phyloP scores from a whole-genome alignment of 345 rosid genomes.

The Physaria fendleri region DNA sequence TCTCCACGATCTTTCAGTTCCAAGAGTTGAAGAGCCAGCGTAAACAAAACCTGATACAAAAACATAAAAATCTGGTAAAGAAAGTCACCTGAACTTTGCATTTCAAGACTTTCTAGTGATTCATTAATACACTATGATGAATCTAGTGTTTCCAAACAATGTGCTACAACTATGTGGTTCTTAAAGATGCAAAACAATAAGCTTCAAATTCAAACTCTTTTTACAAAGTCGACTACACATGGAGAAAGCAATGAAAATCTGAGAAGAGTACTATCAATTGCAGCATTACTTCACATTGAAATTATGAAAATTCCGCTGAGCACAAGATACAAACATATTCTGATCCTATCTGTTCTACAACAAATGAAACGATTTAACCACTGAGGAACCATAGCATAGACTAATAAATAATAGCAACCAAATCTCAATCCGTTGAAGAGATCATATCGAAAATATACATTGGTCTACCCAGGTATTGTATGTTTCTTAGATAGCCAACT shows the following conservation, averaged over 20 bases:
- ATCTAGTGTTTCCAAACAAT: too few species aligned
- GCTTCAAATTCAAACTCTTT: background rate
- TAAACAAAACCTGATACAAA: constrained; percentile 64
- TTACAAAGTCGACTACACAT: background rate
- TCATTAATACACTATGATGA: too few species aligned
- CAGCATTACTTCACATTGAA: background rate
- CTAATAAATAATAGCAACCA: background rate
- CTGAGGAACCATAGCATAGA: background rate
- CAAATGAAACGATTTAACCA: background rate
- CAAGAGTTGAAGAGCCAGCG: constrained; percentile 69
- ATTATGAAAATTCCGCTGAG: background rate
- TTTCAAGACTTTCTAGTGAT: background rate
- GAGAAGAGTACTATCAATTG: background rate
- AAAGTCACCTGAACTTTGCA: background rate
- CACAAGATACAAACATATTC: background rate
- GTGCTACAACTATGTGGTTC: background rate
- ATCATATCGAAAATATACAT: background rate
- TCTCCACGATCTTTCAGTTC: constrained; percentile 85
- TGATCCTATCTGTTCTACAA: background rate
- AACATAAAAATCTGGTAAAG: constrained; percentile 10
- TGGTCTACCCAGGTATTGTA: too few species aligned
- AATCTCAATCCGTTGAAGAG: background rate
- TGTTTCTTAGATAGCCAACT: too few species aligned
- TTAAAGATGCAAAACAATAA: background rate
- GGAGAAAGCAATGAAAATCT: background rate